These are phyloP conservation scores for Suillus fuscotomentosus DNA, from an alignment of 768 basidiomycete genomes.

Conservation along the genomic window DNA sequence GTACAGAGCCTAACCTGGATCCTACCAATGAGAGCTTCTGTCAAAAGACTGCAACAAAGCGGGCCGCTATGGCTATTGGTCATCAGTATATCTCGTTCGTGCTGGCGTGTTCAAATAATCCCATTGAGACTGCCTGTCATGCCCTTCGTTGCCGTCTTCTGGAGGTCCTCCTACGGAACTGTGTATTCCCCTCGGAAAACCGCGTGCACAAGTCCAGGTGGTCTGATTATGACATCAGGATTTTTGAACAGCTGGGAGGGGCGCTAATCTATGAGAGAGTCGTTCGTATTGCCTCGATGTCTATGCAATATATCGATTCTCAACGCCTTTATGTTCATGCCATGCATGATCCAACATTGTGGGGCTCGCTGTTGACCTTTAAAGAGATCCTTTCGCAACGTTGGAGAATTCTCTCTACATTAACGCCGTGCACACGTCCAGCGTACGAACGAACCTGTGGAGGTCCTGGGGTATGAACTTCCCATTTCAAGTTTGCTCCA, in stretches of 20 bases:
- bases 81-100: neutral
- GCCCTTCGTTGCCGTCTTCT: conserved; percentile 1
- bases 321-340: neutral
- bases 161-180: neutral
- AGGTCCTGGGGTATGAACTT: neutral
- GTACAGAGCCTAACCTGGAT: neutral
- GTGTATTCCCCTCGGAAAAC: conserved; percentile 1
- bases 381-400: neutral
- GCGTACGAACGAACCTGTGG: neutral
- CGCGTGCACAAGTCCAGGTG: neutral
- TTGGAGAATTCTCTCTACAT: neutral
- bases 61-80: neutral
- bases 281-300: neutral
- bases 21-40: neutral
- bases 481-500: neutral
- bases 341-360: neutral
- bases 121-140: neutral
- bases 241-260: neutral
- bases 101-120: neutral
- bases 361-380: neutral
- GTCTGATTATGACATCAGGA: neutral
- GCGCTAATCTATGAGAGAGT: neutral
- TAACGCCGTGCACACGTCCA: neutral
- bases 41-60: neutral
- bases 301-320: conserved; percentile 1